These are phyloP conservation scores for Nicotiana undulata DNA, from an alignment of 257 asterid genomes.

Conservation along the genomic window DNA sequence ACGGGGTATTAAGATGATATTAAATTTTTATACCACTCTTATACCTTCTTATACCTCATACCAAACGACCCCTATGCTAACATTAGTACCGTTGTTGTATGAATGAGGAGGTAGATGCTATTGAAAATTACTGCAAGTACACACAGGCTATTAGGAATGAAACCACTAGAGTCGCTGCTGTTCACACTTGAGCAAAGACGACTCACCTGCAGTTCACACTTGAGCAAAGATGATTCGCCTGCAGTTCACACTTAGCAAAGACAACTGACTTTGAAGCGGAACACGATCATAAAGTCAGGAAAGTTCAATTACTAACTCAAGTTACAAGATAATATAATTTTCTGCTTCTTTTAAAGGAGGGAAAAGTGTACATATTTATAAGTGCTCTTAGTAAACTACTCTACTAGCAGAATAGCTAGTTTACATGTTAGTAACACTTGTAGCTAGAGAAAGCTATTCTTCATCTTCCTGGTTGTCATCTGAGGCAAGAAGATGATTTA, in stretches of 20 bases:
- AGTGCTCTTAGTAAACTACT: not conserved
- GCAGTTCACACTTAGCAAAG: no score
- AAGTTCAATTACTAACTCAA: not conserved
- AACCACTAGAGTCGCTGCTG: not conserved
- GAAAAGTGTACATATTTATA: not conserved
- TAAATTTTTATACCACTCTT: no score
- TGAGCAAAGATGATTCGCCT: no score
- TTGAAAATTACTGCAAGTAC: not conserved
- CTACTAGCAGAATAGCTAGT: not conserved
- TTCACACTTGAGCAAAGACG: not conserved
- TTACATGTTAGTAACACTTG: not conserved
- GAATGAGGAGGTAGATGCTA: no score
- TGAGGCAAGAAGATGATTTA: conserved; percentile 68
- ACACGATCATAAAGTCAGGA: not conserved
- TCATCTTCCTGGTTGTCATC: conserved; percentile 70
- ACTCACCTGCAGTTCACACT: no score
- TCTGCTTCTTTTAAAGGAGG: not conserved
- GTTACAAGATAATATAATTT: not conserved
- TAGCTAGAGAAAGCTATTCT: not conserved
- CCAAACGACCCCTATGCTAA: no score
- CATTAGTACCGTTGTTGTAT: no score
- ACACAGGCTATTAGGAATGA: not conserved
- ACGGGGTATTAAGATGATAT: no score
- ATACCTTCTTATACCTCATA: no score
- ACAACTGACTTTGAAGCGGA: not conserved